Conservation (phyloP, 176 grass and related monocot species). For the Hsuehochloa calcarea region DNA sequence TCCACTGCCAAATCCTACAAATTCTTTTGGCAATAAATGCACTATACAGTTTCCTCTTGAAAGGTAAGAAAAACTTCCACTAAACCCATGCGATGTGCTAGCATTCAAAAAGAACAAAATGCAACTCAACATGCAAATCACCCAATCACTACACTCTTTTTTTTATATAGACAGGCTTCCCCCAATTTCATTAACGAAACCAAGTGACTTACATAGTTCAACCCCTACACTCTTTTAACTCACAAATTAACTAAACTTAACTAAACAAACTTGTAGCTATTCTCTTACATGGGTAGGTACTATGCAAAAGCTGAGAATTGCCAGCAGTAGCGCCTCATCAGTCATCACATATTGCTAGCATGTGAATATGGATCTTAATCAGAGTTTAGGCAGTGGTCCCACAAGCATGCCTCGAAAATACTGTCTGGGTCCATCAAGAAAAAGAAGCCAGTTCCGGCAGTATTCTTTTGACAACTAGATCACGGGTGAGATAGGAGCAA, state of each 20-base stretch:
- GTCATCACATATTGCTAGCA: not conserved
- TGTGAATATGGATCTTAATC: slow-evolving; percentile 10
- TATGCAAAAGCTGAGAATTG: not conserved
- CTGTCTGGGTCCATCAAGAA: not conserved
- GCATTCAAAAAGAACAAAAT: not conserved
- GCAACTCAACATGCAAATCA: not conserved
- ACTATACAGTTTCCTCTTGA: not conserved
- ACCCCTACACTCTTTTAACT: not conserved
- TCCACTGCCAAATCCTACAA: not conserved
- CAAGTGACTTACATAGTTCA: no score
- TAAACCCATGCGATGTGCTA: not conserved
- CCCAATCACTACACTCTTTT: not conserved
- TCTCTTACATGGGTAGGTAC: not conserved
- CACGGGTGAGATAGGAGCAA: not conserved
- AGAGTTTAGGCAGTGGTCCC: not conserved
- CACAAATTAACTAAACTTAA: not conserved
- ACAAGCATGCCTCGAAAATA: not conserved
- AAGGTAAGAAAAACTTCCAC: not conserved
- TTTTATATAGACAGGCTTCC: no score
- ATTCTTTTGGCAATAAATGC: not conserved
- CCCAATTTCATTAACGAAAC: no score
- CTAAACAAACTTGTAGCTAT: not conserved
- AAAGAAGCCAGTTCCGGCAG: not conserved
- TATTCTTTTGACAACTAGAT: not conserved
- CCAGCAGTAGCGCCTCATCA: no score